Evolutionary conservation across 441 rosid genomes (phyloP).

Genomic region (Biscutella laevigata): DNA sequence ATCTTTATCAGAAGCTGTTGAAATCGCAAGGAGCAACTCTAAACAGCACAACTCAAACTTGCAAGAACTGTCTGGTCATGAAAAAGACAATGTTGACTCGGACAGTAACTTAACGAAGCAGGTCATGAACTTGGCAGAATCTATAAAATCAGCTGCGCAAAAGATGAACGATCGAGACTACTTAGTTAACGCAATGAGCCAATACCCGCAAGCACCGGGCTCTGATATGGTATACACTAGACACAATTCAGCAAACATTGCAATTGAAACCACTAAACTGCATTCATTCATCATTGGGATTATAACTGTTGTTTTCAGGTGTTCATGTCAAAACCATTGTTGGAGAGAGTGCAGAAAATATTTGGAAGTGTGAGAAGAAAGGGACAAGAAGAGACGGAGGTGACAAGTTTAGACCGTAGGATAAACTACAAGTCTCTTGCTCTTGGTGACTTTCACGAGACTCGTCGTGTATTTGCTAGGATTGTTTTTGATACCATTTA

Average conservation of each 20-base stretch:
- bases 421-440: conserved; percentile 30
- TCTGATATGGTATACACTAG: conserved; percentile 26
- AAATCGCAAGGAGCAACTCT: conserved; percentile 20
- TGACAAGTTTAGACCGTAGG: conserved; percentile 16
- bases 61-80: conserved; percentile 16
- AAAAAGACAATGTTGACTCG: neutral
- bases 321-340: conserved; percentile 17
- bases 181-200: conserved; percentile 25
- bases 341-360: conserved; percentile 26
- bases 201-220: conserved; percentile 28
- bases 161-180: conserved; percentile 23
- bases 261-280: neutral
- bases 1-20: conserved; percentile 22
- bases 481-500: conserved; percentile 71
- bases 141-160: conserved; percentile 19
- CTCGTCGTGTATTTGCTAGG: conserved; percentile 65
- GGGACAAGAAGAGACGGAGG: conserved; percentile 19
- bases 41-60: conserved; percentile 19
- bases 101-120: conserved; percentile 9
- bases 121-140: conserved; percentile 20
- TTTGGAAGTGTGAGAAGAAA: conserved; percentile 30
- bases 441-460: conserved; percentile 47
- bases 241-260: neutral
- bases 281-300: neutral
- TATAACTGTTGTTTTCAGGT: conserved; percentile 6